Evolutionary conservation across 306 rosid species (phyloP), one percentile per base, ranked within the genome.

Genomic region (Gastrolobium villosum): DNA sequence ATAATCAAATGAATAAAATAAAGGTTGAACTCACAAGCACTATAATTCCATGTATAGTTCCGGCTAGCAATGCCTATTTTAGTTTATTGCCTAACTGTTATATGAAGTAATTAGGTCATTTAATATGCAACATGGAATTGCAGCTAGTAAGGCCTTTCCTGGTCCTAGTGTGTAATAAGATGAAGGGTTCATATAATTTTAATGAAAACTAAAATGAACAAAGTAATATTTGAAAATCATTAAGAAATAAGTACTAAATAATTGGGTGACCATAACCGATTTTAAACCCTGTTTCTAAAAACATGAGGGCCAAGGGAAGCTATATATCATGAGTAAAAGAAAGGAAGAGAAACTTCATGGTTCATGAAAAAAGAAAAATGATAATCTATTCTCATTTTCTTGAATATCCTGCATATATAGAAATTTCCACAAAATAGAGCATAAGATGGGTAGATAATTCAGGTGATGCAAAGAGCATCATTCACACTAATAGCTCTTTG

Each of bases 1-100:
- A 57, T 69, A 45, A 70, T 43, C 67, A 85, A 72, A 63, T 70
- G 56, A 79, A 46, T 36, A 69, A 74, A 56, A 73, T 49, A 59
- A 76, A 64, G 14, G 28, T 54, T 65, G 65, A 49, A 49, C 39
- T 50, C 31, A 61, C 71, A 63, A 65, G 60, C 3, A 20, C 4
- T 15, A 53, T 66, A 59, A 11, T 68, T 36, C 53, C 8, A 31
- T 50, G 54, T 46, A 75, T 41, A 45, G 72, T 63, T 68, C 72
- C 56, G 15, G 34, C 70, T 4, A 48, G n/a, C 73, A 67, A 68
- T 15, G 48, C 71, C 9, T 60, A 37, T 35, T 48, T 54, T 41
- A 44, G 62, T 50, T 37, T 78, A 52, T 53, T 64, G 41, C 43
- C 40, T 50, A 53, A 7, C 64, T 53, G 37, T 49, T 70, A 67